Evolutionary conservation across 1,284 basidiomycete genomes (phyloP), one percentile per base, ranked within the genome.

Genomic region (Ustilago bromivora): DNA sequence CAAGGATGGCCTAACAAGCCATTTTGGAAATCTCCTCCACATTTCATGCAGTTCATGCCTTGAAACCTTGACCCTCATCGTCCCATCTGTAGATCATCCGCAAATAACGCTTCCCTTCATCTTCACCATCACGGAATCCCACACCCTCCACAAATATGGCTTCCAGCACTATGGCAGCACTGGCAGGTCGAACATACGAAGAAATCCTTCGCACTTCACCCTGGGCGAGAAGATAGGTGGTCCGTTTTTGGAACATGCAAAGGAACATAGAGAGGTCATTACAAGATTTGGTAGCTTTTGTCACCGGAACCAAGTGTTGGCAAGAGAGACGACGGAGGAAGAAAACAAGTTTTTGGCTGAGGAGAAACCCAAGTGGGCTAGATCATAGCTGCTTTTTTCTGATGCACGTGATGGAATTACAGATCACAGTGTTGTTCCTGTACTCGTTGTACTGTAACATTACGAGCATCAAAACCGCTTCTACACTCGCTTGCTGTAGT

Each of bases 281-380:
- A 66, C 53, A 11, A 59, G 57, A 10, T 76, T 71, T 28, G 73
- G 73, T 2, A 52, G 73, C 4, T 76, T 71, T 53, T 76, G 73
- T n/a, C 73, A 76, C 52, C 54, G 65, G 2, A 76, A 76, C 19
- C 2, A 57, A 31, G 66, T 71, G 10, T 41, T 76, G 38, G 58
- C 59, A 19, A 63, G 73, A 12, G 15, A 62, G 13, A 47, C 65
- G 3, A 76, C 73, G 19, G 38, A 66, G n/a, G 68, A 76, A 23
- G 73, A 76, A 47, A n/a, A 51, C 2, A 32, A 49, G 1, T 76
- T 31, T 11, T 40, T 71, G 19, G 54, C 43, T 6, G 43, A 55
- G 11, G 66, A 71, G 7, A 57, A 61, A 10, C 73, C 64, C 11
- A 65, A 43, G 13, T 76, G 73, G 73, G 73, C 73, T 5, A 68